phyloP scores from a whole-genome alignment of 352 stramenopile genomes.

The Elongisporangium undulatum region DNA sequence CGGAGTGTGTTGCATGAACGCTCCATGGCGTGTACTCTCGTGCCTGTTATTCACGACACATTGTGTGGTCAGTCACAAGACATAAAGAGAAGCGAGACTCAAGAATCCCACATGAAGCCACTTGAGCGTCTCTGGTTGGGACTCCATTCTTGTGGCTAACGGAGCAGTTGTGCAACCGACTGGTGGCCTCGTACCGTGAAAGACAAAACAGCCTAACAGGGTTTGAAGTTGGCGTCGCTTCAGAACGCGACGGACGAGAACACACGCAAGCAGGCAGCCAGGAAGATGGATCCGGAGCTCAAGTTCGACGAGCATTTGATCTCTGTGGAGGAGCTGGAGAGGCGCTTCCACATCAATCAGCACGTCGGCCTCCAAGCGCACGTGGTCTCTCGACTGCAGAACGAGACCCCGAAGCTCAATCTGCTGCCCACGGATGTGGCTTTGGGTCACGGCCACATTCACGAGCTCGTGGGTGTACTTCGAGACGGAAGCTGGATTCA shows the following conservation, averaged over 20 bases:
- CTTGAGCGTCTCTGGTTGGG: slow-evolving; percentile 11
- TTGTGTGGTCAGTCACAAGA: background rate
- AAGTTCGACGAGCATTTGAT: slow-evolving; percentile 43
- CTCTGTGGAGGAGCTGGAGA: slow-evolving; percentile 39
- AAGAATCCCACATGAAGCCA: slow-evolving; percentile 15
- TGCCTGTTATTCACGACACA: slow-evolving; percentile 13
- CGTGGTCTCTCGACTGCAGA: slow-evolving; percentile 20
- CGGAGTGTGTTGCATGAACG: slow-evolving; percentile 23
- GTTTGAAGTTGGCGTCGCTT: background rate
- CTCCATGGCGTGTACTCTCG: slow-evolving; percentile 40
- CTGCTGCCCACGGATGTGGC: slow-evolving; percentile 41
- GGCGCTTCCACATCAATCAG: slow-evolving; percentile 30
- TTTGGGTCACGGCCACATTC: slow-evolving; percentile 39
- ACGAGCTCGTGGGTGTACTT: slow-evolving; percentile 52
- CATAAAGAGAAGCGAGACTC: background rate
- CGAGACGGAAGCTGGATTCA: slow-evolving; percentile 52
- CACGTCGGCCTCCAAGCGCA: slow-evolving; percentile 20
- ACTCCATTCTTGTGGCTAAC: background rate
- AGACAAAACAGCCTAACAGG: background rate
- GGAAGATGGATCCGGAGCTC: slow-evolving; percentile 6
- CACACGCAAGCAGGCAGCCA: background rate
- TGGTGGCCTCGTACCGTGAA: background rate
- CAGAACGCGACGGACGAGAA: background rate
- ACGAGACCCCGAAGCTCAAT: slow-evolving; percentile 25
- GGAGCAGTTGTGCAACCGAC: background rate